Percentiles rank a stretch among this genome's conserved stretches.
phyloP scores from a whole-genome alignment of 768 basidiomycete genomes.

The Psilocybe azurescens region DNA sequence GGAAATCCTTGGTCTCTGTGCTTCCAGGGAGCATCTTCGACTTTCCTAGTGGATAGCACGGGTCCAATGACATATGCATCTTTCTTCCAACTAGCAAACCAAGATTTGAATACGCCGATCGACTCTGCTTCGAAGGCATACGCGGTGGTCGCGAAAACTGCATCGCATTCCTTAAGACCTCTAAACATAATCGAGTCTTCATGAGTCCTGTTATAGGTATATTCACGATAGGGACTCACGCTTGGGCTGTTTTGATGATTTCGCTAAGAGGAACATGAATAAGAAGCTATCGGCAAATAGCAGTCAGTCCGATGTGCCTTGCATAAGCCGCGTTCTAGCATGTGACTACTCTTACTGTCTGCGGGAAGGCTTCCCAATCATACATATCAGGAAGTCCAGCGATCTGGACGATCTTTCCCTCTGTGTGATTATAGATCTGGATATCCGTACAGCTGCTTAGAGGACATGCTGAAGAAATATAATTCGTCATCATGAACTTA shows the following conservation, averaged over 20 bases:
- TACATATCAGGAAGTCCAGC: constrained; percentile 19
- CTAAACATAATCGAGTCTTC: not conserved
- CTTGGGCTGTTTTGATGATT: not conserved
- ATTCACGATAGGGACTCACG: constrained; percentile 4
- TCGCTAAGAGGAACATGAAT: not conserved
- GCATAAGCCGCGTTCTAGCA: not conserved
- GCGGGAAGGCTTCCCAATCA: constrained; percentile 20
- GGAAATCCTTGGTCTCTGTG: constrained; percentile 7
- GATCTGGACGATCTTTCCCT: not conserved
- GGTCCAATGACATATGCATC: constrained; percentile 15
- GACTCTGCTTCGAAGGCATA: constrained; percentile 9
- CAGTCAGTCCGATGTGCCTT: not conserved
- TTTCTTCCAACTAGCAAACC: constrained; percentile 6
- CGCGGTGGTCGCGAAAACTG: not conserved
- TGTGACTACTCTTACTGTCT: constrained; percentile 10
- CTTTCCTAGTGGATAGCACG: constrained; percentile 7
- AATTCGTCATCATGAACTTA: not conserved
- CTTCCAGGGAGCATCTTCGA: not conserved
- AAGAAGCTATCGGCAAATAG: not conserved
- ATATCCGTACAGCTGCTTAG: no score
- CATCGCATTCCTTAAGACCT: constrained; percentile 14
- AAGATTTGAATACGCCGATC: constrained; percentile 7
- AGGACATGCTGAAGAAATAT: not conserved
- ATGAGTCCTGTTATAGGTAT: not conserved
- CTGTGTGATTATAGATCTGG: not conserved